A percentile compares a stretch with the other conserved stretches of the same genome.
phyloP scores from a whole-genome alignment of 768 basidiomycete species.

The Suillus hirtellus region DNA sequence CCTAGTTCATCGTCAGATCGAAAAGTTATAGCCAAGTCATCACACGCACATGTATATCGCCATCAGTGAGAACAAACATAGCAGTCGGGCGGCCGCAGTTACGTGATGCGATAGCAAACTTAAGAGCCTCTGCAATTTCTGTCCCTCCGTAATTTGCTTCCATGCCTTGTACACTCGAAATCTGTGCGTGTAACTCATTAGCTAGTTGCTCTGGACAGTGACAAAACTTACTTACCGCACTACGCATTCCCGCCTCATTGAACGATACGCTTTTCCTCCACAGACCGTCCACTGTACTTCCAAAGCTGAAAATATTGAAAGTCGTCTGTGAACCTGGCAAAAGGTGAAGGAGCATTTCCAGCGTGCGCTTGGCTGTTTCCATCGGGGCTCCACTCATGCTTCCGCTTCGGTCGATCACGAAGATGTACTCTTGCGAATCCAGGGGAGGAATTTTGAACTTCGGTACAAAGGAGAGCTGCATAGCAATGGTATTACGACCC shows the following conservation, averaged over 20 bases:
- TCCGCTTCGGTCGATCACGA: constrained; percentile 58
- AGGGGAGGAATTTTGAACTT: constrained; percentile 46
- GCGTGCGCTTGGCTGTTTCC: constrained; percentile 47
- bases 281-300: constrained; percentile 27
- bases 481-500: constrained; percentile 38
- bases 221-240: constrained; percentile 35
- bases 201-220: neutral
- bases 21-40: neutral
- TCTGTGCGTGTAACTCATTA: constrained; percentile 33
- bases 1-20: constrained; percentile 9
- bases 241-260: constrained; percentile 27
- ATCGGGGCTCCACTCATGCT: constrained; percentile 50
- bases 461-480: constrained; percentile 59
- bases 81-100: constrained; percentile 40
- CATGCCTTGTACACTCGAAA: constrained; percentile 40
- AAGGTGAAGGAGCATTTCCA: constrained; percentile 48
- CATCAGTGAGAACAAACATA: constrained; percentile 62
- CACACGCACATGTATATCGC: constrained; percentile 37
- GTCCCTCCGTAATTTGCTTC: constrained; percentile 51
- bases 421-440: constrained; percentile 55
- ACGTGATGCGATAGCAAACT: constrained; percentile 38
- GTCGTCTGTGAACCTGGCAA: constrained; percentile 42
- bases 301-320: constrained; percentile 66
- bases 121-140: constrained; percentile 45
- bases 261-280: constrained; percentile 40